Conservation (phyloP, 2,329 filamentous ascomycete species). For the Aspergillus unguis region DNA sequence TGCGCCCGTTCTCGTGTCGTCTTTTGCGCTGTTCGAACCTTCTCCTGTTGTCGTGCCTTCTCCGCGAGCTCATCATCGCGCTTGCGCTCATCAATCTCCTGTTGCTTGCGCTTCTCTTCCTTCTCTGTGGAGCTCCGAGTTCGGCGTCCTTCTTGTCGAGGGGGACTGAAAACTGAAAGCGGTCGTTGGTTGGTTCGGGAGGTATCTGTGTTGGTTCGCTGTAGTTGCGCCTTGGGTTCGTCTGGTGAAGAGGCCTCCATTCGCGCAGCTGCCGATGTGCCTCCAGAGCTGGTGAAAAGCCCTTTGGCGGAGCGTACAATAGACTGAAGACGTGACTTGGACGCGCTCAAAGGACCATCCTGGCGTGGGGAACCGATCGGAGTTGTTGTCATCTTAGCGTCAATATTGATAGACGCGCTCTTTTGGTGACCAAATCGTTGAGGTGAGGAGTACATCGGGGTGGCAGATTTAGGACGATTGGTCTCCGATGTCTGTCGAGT, state of each 20-base stretch:
- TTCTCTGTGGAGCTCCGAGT: conserved; percentile 60
- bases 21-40: conserved; percentile 31
- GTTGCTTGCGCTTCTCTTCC: conserved; percentile 42
- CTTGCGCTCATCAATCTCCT: conserved; percentile 32
- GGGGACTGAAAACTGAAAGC: conserved; percentile 29
- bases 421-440: conserved; percentile 54
- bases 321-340: conserved; percentile 88
- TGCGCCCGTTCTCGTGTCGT: conserved; percentile 31
- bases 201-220: conserved; percentile 26
- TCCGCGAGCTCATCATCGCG: conserved; percentile 34
- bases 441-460: conserved; percentile 56
- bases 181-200: conserved; percentile 17
- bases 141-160: conserved; percentile 42
- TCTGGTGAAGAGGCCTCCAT: conserved; percentile 52
- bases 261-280: conserved; percentile 57
- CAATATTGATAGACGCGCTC: conserved; percentile 57
- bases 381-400: conserved; percentile 53
- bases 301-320: conserved; percentile 85
- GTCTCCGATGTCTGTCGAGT: conserved; percentile 27
- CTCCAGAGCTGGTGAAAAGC: conserved; percentile 72
- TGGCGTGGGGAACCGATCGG: conserved; percentile 57
- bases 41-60: conserved; percentile 30
- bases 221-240: conserved; percentile 28
- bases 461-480: conserved; percentile 63
- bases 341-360: conserved; percentile 84